Evolutionary conservation across 805 yeast species (phyloP).

Genomic region (Candida methanosorbosa): DNA sequence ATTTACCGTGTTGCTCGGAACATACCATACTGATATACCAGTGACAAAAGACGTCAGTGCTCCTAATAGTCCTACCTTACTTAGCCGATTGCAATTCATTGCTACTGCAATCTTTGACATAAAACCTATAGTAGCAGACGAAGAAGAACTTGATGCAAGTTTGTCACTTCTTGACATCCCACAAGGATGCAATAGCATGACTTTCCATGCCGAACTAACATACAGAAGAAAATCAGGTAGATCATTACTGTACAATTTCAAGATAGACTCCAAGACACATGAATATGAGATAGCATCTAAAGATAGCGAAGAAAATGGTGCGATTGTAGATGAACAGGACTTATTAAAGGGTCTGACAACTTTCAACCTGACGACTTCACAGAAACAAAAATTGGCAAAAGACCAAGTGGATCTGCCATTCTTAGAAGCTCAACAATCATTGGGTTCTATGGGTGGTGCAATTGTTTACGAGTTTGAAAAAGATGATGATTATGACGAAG

Average conservation of each 20-base stretch:
- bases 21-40: conserved; percentile 36
- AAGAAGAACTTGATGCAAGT: conserved; percentile 36
- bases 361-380: conserved; percentile 70
- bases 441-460: conserved; percentile 78
- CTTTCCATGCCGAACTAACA: conserved; percentile 42
- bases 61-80: conserved; percentile 12
- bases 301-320: conserved; percentile 2
- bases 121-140: conserved; percentile 38
- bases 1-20: conserved; percentile 34
- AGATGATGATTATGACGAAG: conserved; percentile 97
- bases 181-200: conserved; percentile 35
- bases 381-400: conserved; percentile 65
- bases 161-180: conserved; percentile 39
- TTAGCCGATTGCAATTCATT: conserved; percentile 43
- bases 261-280: conserved; percentile 42
- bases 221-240: conserved; percentile 84
- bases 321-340: conserved; percentile 35
- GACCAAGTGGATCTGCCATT: conserved; percentile 89
- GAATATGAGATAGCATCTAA: conserved; percentile 22
- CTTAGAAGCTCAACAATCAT: conserved; percentile 70
- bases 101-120: conserved; percentile 69
- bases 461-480: conserved; percentile 93
- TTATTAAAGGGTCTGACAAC: conserved; percentile 73
- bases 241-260: conserved; percentile 47
- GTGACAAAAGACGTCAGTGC: neutral